Base-by-base conservation (phyloP, 2,329 filamentous ascomycete species). In the Zymoseptoria crescenta region DNA sequence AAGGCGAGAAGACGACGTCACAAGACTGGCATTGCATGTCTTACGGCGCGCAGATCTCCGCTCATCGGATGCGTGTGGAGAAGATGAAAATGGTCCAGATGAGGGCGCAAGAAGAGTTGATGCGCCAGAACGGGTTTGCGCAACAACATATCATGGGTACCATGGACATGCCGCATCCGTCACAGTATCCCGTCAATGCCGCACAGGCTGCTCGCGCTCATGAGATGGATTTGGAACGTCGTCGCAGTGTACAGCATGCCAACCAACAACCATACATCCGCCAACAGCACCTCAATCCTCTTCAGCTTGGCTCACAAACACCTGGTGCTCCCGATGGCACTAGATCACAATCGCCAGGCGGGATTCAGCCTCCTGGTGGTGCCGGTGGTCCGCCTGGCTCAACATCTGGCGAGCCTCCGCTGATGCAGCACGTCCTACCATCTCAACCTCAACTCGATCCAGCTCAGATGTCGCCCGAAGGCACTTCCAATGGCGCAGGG, bases 41-140 rank as follows among this genome's bases (percentile, higher is more conserved):
- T 1, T 72, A 72, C 52, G 61, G 63, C 35, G 68, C 69, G 4
- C 70, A 72, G 56, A 69, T 71, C 10, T 56, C 61, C 3, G 69
- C 69, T 8, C 64, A 72, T 41, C 54, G 60, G 24, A 52, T 54
- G 13, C 63, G 65, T 8, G 59, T 72, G 8, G 62, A 67, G 21
- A 62, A 62, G 50, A 63, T 52, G 51, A 68, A 63, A 61, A 62
- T 66, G n/a, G 58, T 59, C 35, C 63, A 67, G 49, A 58, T 59
- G 1, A 62, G 60, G 35, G 60, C 58, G 20, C 61, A 66, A 24
- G 62, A 66, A 35, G 64, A 69, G 52, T 58, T 64, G 50, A 58
- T 53, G 16, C 61, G 62, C 9, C 64, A 67, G 59, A 63, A 67
- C 16, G 59, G 64, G 8, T 55, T 65, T 20, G 54, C 59, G 10